Percentiles rank a stretch among this genome's conserved stretches.
These are phyloP conservation scores for Naganishia cerealis DNA, from an alignment of 1,284 basidiomycete genomes.

Conservation along the genomic window DNA sequence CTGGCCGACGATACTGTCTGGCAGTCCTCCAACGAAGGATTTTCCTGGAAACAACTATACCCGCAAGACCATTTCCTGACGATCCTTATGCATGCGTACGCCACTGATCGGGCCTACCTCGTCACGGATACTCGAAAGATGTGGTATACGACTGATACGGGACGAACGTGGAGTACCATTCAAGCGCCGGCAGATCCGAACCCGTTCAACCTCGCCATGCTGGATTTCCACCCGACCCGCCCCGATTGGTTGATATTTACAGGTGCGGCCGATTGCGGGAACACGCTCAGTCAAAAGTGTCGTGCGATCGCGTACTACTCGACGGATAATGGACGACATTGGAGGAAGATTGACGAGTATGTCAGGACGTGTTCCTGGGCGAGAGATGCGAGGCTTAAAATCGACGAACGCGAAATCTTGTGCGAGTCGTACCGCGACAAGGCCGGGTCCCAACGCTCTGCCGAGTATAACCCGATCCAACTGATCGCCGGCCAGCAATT, in stretches of 20 bases:
- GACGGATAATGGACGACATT: constrained; percentile 72
- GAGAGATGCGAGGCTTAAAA: constrained; percentile 69
- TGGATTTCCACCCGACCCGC: constrained; percentile 81
- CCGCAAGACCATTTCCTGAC: constrained; percentile 69
- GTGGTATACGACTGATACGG: constrained; percentile 81
- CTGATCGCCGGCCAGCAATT: constrained; percentile 76
- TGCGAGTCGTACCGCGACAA: constrained; percentile 88
- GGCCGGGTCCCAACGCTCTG: constrained; percentile 69
- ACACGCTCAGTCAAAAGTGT: constrained; percentile 58
- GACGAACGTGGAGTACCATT: constrained; percentile 68
- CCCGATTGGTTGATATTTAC: constrained; percentile 88
- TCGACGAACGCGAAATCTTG: constrained; percentile 82
- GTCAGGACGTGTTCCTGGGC: constrained; percentile 92
- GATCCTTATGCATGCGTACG: constrained; percentile 81
- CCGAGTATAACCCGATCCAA: constrained; percentile 68
- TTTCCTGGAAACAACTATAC: constrained; percentile 74
- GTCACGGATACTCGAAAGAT: constrained; percentile 69
- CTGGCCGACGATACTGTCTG: constrained; percentile 75
- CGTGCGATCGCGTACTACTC: constrained; percentile 72
- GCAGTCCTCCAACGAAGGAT: constrained; percentile 94
- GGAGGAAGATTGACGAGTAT: constrained; percentile 78
- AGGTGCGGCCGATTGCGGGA: constrained; percentile 69
- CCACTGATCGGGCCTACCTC: constrained; percentile 80
- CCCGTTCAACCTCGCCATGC: constrained; percentile 68
- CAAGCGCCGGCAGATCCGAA: constrained; percentile 72